Evolutionary conservation across 2,329 filamentous ascomycete species (phyloP), one percentile per base, ranked within the genome.

Genomic region (Rutstroemia sp.): DNA sequence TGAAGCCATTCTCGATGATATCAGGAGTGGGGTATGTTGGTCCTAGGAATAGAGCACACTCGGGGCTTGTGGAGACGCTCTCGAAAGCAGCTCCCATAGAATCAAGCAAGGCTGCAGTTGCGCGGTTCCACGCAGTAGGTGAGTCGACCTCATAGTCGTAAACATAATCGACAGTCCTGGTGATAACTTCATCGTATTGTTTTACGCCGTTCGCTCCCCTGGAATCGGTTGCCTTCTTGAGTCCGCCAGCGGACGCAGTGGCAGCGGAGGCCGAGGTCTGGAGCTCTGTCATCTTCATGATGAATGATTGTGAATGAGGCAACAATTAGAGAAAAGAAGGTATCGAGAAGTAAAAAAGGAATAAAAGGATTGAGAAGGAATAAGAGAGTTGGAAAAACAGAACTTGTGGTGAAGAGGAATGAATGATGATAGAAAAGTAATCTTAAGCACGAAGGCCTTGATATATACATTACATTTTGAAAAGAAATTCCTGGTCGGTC

Each of bases 1-100:
- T 64, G 59, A 73, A 71, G 12, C 71, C 72, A 61, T 66, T 61
- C 2, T 66, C 65, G 0, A 67, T 62, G 1, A 53, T 34, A 30
- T 65, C 64, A 0, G 60, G 60, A 19, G 30, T 44, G 12, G 57
- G 52, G 23, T 51, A 49, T 5, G 58, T 50, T n/a, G 63, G 64
- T 1, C 63, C 64, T 7, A 65, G 4, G 17, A 65, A 23, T 16
- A n/a, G 16, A n/a, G 37, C 21, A 16, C 56, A 57, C 44, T 64
- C 63, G 4, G 37, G 2, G 39, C 53, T 61, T 6, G 41, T 58
- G 5, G 25, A 21, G 25, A 64, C 25, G 8, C 57, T 59, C 38
- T 65, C 63, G 12, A 65, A 25, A 16, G 57, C 58, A 44, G 61
- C 64, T 21, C 63, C 63, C 8, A 65, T 49, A 10, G 61, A 51